A percentile compares a stretch with the other conserved stretches of the same genome.
These are phyloP conservation scores for Aphanomyces cochlioides DNA, from an alignment of 352 stramenopile genomes.

Conservation along the genomic window DNA sequence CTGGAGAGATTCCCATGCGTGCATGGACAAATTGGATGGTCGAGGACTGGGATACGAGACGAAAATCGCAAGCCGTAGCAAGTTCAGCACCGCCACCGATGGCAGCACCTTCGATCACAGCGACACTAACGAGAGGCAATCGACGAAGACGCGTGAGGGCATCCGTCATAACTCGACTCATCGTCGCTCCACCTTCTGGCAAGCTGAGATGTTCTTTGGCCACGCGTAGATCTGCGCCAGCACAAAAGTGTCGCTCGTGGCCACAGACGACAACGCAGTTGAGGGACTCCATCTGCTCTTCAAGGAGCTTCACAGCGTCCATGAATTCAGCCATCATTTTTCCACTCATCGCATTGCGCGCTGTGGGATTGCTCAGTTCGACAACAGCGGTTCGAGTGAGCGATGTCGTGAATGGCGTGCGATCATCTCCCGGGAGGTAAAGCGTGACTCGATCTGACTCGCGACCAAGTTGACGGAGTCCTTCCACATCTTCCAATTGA, in stretches of 20 bases:
- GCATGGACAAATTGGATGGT: slow-evolving; percentile 84
- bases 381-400: slow-evolving; percentile 55
- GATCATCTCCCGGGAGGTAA: slow-evolving; percentile 12
- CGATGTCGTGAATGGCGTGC: slow-evolving; percentile 1
- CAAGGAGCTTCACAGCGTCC: slow-evolving; percentile 59
- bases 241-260: slow-evolving; percentile 72
- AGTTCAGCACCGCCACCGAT: slow-evolving; percentile 84
- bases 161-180: slow-evolving; percentile 71
- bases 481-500: slow-evolving; percentile 5
- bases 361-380: slow-evolving; percentile 64
- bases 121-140: slow-evolving; percentile 76
- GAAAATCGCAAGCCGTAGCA: slow-evolving; percentile 77
- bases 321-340: slow-evolving; percentile 87
- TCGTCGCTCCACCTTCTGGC: slow-evolving; percentile 52
- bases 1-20: slow-evolving; percentile 76
- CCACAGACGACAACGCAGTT: slow-evolving; percentile 58
- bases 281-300: slow-evolving; percentile 55
- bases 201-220: slow-evolving; percentile 75
- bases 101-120: slow-evolving; percentile 70
- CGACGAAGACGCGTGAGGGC: slow-evolving; percentile 65
- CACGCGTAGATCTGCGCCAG: slow-evolving; percentile 74
- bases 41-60: slow-evolving; percentile 52
- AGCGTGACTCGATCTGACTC: slow-evolving; percentile 16
- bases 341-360: slow-evolving; percentile 71
- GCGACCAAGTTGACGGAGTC: slow-evolving; percentile 6